Conservation (phyloP, 306 rosid genomes). For the Cyclanthera cordifolia region DNA sequence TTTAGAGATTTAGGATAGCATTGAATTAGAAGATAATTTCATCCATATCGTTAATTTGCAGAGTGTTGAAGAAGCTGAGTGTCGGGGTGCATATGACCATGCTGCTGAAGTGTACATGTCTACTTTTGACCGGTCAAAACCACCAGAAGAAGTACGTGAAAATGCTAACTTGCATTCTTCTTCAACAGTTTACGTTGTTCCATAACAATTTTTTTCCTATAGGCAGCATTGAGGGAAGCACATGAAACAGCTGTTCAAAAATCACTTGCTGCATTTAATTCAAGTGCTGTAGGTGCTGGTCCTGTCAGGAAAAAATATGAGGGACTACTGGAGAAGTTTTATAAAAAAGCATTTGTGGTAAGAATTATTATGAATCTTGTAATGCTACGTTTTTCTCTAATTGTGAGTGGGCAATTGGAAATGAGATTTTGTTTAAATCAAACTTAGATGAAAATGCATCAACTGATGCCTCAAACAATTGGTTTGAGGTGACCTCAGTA, state of each 20-base stretch:
- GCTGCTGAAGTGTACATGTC: slow-evolving; percentile 67
- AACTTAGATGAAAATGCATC: background rate
- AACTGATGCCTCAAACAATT: background rate
- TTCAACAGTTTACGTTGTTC: slow-evolving; percentile 10
- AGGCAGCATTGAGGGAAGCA: slow-evolving; percentile 80
- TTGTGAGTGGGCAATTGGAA: background rate
- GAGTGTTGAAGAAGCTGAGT: slow-evolving; percentile 95
- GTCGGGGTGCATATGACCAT: slow-evolving; percentile 68
- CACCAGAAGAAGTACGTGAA: slow-evolving; percentile 82
- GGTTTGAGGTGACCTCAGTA: background rate
- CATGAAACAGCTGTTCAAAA: slow-evolving; percentile 79
- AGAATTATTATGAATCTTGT: background rate
- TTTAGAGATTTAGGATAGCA: background rate
- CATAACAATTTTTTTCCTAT: slow-evolving; percentile 13
- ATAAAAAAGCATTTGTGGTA: slow-evolving; percentile 83
- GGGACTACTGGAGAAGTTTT: slow-evolving; percentile 51
- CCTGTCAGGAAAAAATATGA: slow-evolving; percentile 73
- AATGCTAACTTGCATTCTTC: slow-evolving; percentile 2
- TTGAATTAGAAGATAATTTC: too few species aligned
- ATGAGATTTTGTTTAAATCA: background rate
- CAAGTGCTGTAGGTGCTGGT: slow-evolving; percentile 78
- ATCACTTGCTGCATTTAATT: slow-evolving; percentile 61
- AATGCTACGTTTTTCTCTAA: background rate
- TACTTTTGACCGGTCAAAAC: slow-evolving; percentile 58
- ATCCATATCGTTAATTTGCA: slow-evolving; percentile 23